Evolutionary conservation across 1,284 basidiomycete species (phyloP).

Genomic region (Moniliophthora roreri): DNA sequence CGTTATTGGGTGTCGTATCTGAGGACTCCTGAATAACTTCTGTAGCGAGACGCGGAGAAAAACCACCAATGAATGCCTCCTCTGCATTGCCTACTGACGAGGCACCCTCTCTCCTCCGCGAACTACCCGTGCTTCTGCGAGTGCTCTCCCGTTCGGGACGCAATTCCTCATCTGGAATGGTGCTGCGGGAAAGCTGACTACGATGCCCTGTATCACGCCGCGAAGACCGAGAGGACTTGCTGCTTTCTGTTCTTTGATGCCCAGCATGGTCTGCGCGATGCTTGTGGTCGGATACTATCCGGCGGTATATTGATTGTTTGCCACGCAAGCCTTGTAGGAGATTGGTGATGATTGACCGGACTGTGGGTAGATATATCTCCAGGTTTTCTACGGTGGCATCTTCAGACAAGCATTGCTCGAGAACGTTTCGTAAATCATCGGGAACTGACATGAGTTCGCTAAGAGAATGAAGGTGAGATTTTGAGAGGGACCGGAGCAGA

Average conservation of each 20-base stretch:
- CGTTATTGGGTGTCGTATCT: neutral
- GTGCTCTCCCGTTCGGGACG: conserved; percentile 1
- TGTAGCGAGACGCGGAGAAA: conserved; percentile 14
- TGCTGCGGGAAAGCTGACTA: conserved; percentile 40
- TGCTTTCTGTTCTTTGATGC: conserved; percentile 52
- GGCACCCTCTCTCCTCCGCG: too few species aligned
- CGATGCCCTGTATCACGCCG: conserved; percentile 45
- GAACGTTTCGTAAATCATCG: conserved; percentile 82
- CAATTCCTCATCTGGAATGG: conserved; percentile 12
- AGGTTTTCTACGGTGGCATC: conserved; percentile 86
- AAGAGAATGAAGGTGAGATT: conserved; percentile 15
- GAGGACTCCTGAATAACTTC: neutral
- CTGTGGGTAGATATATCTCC: conserved; percentile 87
- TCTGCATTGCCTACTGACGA: neutral
- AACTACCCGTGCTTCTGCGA: neutral
- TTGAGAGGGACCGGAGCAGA: conserved; percentile 10
- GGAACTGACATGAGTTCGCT: conserved; percentile 91
- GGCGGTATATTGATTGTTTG: conserved; percentile 84
- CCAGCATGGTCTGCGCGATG: conserved; percentile 48
- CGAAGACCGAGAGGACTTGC: conserved; percentile 47
- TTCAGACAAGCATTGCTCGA: conserved; percentile 90
- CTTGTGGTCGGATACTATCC: conserved; percentile 59
- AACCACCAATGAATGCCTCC: conserved; percentile 7
- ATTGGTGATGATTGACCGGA: conserved; percentile 91
- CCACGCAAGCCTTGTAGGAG: conserved; percentile 88